Percentiles rank a stretch among this genome's conserved stretches.
Conservation (phyloP, 1,139 yeast species). For the Lodderomyces parapsilosis region DNA sequence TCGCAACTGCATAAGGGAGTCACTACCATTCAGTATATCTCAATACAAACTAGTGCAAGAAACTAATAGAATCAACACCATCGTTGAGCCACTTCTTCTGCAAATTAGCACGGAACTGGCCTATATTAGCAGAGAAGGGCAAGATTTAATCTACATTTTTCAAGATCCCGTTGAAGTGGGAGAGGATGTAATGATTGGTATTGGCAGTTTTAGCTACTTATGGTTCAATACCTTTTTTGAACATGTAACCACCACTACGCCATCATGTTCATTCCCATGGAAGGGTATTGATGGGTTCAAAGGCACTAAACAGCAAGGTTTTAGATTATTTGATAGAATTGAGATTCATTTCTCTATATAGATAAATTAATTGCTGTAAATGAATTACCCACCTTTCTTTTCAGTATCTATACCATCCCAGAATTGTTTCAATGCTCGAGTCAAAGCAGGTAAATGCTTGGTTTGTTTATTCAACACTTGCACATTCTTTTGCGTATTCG, state of each 20-base stretch:
- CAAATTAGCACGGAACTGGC: constrained; percentile 1
- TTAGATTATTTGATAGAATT: constrained; percentile 49
- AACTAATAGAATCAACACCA: constrained; percentile 1
- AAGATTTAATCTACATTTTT: background rate
- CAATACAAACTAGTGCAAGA: constrained; percentile 3
- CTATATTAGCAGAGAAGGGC: background rate
- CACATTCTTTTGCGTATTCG: constrained; percentile 25
- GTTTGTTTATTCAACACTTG: constrained; percentile 21
- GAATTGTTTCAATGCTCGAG: constrained; percentile 53
- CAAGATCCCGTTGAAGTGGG: constrained; percentile 1
- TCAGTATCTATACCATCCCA: constrained; percentile 52
- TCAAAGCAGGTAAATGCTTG: constrained; percentile 46
- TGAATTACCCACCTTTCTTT: constrained; percentile 58
- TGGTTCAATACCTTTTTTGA: constrained; percentile 17
- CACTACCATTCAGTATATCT: background rate
- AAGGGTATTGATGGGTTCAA: constrained; percentile 66
- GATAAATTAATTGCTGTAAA: background rate
- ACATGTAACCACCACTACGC: background rate
- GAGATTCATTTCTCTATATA: constrained; percentile 27
- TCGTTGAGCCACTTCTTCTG: background rate
- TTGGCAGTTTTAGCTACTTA: constrained; percentile 13
- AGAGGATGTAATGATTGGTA: constrained; percentile 12
- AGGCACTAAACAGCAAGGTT: constrained; percentile 59
- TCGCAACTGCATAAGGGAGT: background rate
- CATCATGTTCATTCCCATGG: constrained; percentile 36